phyloP scores from a whole-genome alignment of 2,329 filamentous ascomycete species.

The Aspergillus transmontanensis region DNA sequence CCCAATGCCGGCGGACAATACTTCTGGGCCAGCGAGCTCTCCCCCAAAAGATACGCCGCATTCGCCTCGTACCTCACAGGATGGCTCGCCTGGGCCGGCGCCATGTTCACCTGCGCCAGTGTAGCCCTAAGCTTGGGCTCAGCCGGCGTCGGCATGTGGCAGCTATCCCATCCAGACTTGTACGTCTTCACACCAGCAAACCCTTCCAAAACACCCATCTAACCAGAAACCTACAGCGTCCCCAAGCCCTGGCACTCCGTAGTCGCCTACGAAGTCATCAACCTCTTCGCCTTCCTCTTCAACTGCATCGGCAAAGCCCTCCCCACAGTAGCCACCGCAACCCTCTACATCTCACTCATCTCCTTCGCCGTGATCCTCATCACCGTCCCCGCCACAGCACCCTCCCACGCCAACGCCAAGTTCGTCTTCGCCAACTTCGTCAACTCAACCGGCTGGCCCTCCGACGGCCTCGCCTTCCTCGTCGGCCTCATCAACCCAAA shows the following conservation, averaged over 20 bases:
- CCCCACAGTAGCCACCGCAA: slow-evolving; percentile 42
- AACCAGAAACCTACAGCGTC: slow-evolving; percentile 14
- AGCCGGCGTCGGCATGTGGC: slow-evolving; percentile 55
- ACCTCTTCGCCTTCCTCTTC: slow-evolving; percentile 52
- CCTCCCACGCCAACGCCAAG: slow-evolving; percentile 47
- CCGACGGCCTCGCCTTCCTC: slow-evolving; percentile 54
- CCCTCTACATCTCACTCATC: slow-evolving; percentile 50
- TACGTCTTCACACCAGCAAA: slow-evolving; percentile 31
- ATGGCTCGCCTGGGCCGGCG: slow-evolving; percentile 56
- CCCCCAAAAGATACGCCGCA: slow-evolving; percentile 47
- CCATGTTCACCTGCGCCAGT: slow-evolving; percentile 57
- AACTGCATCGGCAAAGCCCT: slow-evolving; percentile 45
- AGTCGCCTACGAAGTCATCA: slow-evolving; percentile 51
- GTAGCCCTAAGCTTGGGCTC: slow-evolving; percentile 53
- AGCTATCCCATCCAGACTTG: slow-evolving; percentile 55
- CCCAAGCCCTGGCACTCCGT: slow-evolving; percentile 41
- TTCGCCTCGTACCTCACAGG: slow-evolving; percentile 53
- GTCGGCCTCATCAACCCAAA: slow-evolving; percentile 56
- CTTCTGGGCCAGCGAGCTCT: slow-evolving; percentile 54
- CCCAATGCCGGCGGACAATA: slow-evolving; percentile 57
- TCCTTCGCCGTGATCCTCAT: slow-evolving; percentile 54
- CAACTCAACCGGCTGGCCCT: slow-evolving; percentile 54
- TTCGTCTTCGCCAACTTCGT: slow-evolving; percentile 57
- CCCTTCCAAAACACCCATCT: neutral
- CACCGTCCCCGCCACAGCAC: slow-evolving; percentile 48